Evolutionary conservation across 106 monocot genomes (phyloP), one percentile per base, ranked within the genome.

Genomic region (Hemerocallis citrina): DNA sequence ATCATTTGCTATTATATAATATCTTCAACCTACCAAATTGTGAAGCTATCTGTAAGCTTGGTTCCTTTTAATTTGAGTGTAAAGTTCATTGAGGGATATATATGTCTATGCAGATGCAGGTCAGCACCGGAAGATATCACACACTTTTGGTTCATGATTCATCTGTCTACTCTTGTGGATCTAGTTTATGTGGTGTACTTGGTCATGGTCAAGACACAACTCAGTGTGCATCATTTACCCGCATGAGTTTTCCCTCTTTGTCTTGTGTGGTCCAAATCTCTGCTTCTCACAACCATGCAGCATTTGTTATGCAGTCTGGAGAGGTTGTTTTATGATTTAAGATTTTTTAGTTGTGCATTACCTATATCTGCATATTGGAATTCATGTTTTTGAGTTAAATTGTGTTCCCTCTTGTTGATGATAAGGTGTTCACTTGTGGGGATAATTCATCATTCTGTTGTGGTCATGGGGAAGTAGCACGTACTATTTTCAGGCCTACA

Each of bases 381-480:
- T 16, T 46, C 45, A 20, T 37, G 3, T 34, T 21, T 16, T 23
- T 34, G 8, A 40, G 11, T 22, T 22, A 6, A 27, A 13, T 0
- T 3, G 55, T n/a, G 15, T 10, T 38, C 20, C 14, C n/a, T 25
- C 25, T 49, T 24, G 22, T 55, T 49, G 33, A 31, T 45, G 12
- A 38, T 68, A 36, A 96, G 96, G 91, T 96, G 21, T 91, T 87
- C 64, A 91, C 91, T 28, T 96, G 96, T 71, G 96, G 96, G 49
- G 87, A 96, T 77, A 88, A 96, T 79, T 96, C 96, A 24, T 96
- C 91, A 58, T 91, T 79, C 68, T 96, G 91, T 43, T 96, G 96
- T 77, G 96, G 96, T 37, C 96, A 91, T 70, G 96, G 91, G 60
- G 96, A 96, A 75, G 80, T 82, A 5, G 47, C 84, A 9, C 80